Evolutionary conservation across 345 rosid genomes (phyloP).

Genomic region (Bruguiera parviflora): DNA sequence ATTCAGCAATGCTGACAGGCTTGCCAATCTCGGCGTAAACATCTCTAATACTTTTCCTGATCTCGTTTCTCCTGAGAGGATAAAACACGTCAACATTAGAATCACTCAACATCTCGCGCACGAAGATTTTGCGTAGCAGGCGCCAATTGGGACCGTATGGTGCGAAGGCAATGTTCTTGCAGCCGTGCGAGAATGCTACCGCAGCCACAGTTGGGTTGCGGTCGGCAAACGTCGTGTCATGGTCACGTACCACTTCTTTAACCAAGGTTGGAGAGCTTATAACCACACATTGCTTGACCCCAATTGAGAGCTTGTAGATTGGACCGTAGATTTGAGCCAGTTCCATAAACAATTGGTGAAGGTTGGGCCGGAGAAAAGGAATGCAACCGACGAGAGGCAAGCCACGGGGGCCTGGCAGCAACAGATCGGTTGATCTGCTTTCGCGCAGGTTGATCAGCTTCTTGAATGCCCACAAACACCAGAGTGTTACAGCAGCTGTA

Average conservation of each 20-base stretch:
- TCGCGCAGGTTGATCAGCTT: background rate
- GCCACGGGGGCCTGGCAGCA: conserved; percentile 42
- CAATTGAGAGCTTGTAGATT: conserved; percentile 40
- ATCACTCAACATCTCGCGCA: conserved; percentile 36
- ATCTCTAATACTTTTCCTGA: conserved; percentile 18
- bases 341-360: conserved; percentile 29
- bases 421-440: background rate
- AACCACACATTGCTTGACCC: conserved; percentile 29
- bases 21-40: conserved; percentile 16
- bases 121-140: conserved; percentile 29
- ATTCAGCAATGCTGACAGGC: conserved; percentile 31
- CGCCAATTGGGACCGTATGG: conserved; percentile 29
- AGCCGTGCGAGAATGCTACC: conserved; percentile 13
- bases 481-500: background rate
- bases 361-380: conserved; percentile 36
- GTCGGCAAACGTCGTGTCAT: conserved; percentile 30
- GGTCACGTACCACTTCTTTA: conserved; percentile 40
- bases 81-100: conserved; percentile 33
- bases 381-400: conserved; percentile 48
- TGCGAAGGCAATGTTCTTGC: conserved; percentile 29
- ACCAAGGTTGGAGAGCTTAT: conserved; percentile 32
- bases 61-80: conserved; percentile 24
- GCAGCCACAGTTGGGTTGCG: conserved; percentile 33
- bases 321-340: conserved; percentile 32
- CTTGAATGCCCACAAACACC: conserved; percentile 1